Conservation (phyloP, 768 basidiomycete genomes). For the Wakefieldia striispora region DNA sequence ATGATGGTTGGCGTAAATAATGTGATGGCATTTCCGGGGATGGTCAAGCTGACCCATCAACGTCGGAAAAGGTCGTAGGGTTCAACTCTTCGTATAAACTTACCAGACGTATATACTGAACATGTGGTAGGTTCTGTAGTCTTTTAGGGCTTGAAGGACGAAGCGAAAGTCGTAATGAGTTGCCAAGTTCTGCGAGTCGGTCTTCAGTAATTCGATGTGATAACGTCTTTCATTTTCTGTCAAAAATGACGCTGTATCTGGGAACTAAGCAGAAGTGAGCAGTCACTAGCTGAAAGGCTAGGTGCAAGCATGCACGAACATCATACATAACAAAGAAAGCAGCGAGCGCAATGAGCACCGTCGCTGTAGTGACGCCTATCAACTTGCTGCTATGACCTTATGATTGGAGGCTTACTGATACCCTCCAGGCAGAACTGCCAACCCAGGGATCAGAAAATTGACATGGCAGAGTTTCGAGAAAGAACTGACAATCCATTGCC, state of each 20-base stretch:
- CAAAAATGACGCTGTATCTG: conserved; percentile 53
- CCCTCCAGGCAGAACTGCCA: conserved; percentile 25
- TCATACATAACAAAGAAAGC: conserved; percentile 51
- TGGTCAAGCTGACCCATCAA: conserved; percentile 28
- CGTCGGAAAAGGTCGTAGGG: too few species aligned
- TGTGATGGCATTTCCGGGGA: conserved; percentile 43
- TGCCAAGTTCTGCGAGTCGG: conserved; percentile 39
- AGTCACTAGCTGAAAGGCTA: neutral
- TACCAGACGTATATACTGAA: conserved; percentile 39
- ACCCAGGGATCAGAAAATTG: neutral
- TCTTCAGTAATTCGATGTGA: conserved; percentile 38
- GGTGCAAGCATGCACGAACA: conserved; percentile 24
- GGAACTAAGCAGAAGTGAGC: conserved; percentile 35
- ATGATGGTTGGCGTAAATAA: conserved; percentile 47
- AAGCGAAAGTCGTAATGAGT: conserved; percentile 44
- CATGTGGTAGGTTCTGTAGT: conserved; percentile 36
- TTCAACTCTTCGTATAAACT: neutral
- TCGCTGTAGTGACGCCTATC: conserved; percentile 3
- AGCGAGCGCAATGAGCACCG: conserved; percentile 11
- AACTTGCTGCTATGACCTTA: neutral
- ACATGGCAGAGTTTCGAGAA: neutral
- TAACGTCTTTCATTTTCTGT: conserved; percentile 38
- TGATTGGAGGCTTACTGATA: conserved; percentile 1
- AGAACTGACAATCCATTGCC: conserved; percentile 29
- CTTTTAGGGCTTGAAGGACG: conserved; percentile 43